Conservation (phyloP, 768 basidiomycete species). For the Coprinopsis marcescibilis region DNA sequence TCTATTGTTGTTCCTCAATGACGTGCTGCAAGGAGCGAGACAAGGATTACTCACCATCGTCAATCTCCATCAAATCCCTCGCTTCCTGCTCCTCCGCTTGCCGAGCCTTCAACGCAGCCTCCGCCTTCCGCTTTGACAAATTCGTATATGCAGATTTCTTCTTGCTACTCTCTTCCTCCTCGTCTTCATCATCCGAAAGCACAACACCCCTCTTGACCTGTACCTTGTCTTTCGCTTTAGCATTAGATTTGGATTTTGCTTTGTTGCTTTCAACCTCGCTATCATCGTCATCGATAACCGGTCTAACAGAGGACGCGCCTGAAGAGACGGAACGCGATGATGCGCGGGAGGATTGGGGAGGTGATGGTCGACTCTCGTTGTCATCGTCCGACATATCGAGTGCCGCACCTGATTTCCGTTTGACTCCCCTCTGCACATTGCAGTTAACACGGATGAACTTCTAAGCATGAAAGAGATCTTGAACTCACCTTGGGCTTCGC, state of each 20-base stretch:
- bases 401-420: slow-evolving; percentile 40
- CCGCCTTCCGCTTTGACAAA: slow-evolving; percentile 19
- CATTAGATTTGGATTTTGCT: neutral
- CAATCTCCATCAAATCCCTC: slow-evolving; percentile 70
- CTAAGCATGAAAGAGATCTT: slow-evolving; percentile 3
- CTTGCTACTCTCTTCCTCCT: slow-evolving; percentile 32
- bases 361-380: slow-evolving; percentile 11
- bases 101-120: slow-evolving; percentile 25
- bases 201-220: slow-evolving; percentile 41
- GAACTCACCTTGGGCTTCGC: slow-evolving; percentile 6
- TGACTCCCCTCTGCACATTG: slow-evolving; percentile 34
- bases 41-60: slow-evolving; percentile 46
- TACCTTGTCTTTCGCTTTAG: slow-evolving; percentile 11
- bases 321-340: slow-evolving; percentile 12
- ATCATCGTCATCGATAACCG: too few species aligned
- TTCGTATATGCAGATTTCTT: slow-evolving; percentile 23
- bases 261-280: neutral
- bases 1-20: slow-evolving; percentile 21
- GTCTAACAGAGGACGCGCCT: too few species aligned
- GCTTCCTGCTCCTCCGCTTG: slow-evolving; percentile 37
- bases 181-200: slow-evolving; percentile 63
- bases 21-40: neutral
- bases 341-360: slow-evolving; percentile 12
- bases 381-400: slow-evolving; percentile 21
- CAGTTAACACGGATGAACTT: too few species aligned